These are phyloP conservation scores for Fraxinus ornus DNA, from an alignment of 305 asterid genomes.

Conservation along the genomic window DNA sequence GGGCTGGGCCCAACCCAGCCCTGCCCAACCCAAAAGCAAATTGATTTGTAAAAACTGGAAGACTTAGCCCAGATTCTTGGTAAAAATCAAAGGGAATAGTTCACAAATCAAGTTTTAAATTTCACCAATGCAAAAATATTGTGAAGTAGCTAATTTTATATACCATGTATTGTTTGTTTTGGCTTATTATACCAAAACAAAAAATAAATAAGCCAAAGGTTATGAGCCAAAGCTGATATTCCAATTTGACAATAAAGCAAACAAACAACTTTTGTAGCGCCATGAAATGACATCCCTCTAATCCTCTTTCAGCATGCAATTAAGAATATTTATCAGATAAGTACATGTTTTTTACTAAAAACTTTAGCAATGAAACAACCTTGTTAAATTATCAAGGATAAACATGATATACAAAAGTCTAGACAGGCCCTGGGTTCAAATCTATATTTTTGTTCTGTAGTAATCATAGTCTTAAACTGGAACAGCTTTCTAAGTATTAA, in stretches of 20 bases:
- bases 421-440: not conserved
- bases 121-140: too few species aligned
- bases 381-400: not conserved
- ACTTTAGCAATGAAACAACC: not conserved
- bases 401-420: not conserved
- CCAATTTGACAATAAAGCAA: not conserved
- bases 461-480: not conserved
- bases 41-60: too few species aligned
- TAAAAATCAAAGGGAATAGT: too few species aligned
- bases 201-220: not conserved
- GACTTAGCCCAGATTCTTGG: too few species aligned
- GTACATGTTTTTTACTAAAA: not conserved
- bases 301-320: not conserved
- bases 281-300: not conserved
- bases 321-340: not conserved
- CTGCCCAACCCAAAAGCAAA: too few species aligned
- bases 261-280: not conserved
- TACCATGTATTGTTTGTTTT: too few species aligned
- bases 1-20: too few species aligned
- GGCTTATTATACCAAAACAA: too few species aligned
- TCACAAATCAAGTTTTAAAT: too few species aligned
- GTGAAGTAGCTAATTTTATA: not conserved
- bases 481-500: not conserved
- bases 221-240: not conserved
- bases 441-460: not conserved